A percentile compares a stretch with the other conserved stretches of the same genome.
Evolutionary conservation across 208 protist species (phyloP).

Genomic region (Crithidia sp.): DNA sequence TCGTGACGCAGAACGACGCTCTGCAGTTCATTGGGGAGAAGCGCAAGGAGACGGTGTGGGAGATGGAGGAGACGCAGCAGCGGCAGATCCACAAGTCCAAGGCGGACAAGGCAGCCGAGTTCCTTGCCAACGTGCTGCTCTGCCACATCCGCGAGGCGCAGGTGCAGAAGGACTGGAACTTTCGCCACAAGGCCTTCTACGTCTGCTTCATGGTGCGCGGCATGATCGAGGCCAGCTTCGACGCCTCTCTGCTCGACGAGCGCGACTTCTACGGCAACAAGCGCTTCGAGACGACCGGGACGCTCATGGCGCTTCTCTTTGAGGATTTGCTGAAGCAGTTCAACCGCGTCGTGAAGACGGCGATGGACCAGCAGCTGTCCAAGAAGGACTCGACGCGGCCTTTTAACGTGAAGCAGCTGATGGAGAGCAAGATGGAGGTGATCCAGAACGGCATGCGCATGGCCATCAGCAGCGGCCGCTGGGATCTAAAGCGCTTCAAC

Average conservation of each 20-base stretch:
- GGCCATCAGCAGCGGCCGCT: slow-evolving; percentile 97
- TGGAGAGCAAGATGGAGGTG: slow-evolving; percentile 93
- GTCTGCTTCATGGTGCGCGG: slow-evolving; percentile 97
- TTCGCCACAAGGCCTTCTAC: slow-evolving; percentile 97
- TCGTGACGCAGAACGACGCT: slow-evolving; percentile 94
- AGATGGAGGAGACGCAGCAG: slow-evolving; percentile 70
- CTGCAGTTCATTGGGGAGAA: slow-evolving; percentile 98
- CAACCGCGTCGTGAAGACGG: slow-evolving; percentile 96
- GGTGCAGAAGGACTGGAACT: slow-evolving; percentile 95
- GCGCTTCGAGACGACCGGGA: slow-evolving; percentile 96
- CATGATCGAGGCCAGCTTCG: slow-evolving; percentile 93
- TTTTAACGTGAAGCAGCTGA: slow-evolving; percentile 94
- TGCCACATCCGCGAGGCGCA: slow-evolving; percentile 75
- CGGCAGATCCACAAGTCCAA: slow-evolving; percentile 76
- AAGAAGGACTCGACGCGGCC: slow-evolving; percentile 89
- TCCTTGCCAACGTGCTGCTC: slow-evolving; percentile 93
- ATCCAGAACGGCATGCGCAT: slow-evolving; percentile 98
- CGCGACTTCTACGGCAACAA: slow-evolving; percentile 99
- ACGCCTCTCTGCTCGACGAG: slow-evolving; percentile 94
- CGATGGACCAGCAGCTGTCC: slow-evolving; percentile 87
- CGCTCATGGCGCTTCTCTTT: slow-evolving; percentile 94
- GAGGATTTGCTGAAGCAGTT: slow-evolving; percentile 98
- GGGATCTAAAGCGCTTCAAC: slow-evolving; percentile 98
- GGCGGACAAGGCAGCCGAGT: slow-evolving; percentile 95
- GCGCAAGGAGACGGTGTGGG: slow-evolving; percentile 79